These are phyloP conservation scores for Populus hybrid DNA, from an alignment of 441 rosid genomes.

Conservation along the genomic window DNA sequence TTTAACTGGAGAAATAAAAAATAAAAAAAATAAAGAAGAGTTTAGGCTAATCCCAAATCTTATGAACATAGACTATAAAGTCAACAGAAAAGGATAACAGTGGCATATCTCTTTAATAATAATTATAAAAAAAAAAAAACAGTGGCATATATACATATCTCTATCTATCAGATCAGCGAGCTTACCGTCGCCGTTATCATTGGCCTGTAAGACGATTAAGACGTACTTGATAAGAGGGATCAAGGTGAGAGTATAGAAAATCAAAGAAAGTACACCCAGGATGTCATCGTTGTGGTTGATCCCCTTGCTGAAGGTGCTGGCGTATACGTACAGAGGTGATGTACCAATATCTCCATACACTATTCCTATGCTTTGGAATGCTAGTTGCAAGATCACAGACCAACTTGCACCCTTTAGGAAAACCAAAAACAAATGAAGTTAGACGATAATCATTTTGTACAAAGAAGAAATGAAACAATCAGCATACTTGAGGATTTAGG, in stretches of 20 bases:
- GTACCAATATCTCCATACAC: constrained; percentile 59
- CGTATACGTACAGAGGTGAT: constrained; percentile 46
- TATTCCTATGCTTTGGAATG: constrained; percentile 55
- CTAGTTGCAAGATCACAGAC: constrained; percentile 38
- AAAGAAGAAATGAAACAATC: too few relatives aligned
- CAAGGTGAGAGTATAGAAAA: constrained; percentile 48
- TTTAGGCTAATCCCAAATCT: not conserved
- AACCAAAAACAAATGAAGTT: not conserved
- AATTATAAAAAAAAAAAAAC: not conserved
- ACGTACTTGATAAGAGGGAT: constrained; percentile 52
- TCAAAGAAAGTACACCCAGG: constrained; percentile 48
- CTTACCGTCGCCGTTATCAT: constrained; percentile 54
- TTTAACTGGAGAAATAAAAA: too few relatives aligned
- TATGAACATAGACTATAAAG: not conserved
- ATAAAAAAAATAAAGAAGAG: too few relatives aligned
- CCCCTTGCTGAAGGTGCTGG: constrained; percentile 37
- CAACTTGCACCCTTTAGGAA: constrained; percentile 26
- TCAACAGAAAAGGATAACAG: not conserved
- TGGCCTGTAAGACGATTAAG: constrained; percentile 46
- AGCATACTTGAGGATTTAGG: too few relatives aligned
- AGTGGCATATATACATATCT: not conserved
- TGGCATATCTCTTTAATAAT: not conserved
- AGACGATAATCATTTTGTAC: not conserved
- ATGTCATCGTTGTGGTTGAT: constrained; percentile 42
- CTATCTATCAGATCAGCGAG: not conserved